phyloP scores from a whole-genome alignment of 2,329 filamentous ascomycete genomes.

The Aspergillus sp. region DNA sequence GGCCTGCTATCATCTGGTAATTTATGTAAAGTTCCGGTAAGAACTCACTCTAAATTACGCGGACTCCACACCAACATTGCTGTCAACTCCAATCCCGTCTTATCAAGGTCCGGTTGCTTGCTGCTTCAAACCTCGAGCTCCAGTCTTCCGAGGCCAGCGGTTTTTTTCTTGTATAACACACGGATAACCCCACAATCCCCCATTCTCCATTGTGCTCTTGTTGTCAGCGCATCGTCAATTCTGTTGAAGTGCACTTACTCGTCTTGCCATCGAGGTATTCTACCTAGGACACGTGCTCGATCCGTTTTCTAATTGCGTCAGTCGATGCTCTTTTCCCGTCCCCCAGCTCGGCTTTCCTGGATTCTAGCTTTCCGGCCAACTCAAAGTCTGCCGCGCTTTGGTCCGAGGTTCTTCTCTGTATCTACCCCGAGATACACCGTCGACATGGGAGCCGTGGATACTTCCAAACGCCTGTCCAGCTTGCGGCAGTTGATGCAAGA shows the following conservation, averaged over 20 bases:
- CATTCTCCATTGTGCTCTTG: neutral
- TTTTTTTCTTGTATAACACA: neutral
- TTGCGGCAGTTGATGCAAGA: slow-evolving; percentile 85
- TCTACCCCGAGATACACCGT: slow-evolving; percentile 36
- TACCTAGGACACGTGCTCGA: slow-evolving; percentile 19
- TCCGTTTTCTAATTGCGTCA: slow-evolving; percentile 7
- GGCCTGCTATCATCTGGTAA: neutral
- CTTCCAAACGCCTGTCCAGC: slow-evolving; percentile 69
- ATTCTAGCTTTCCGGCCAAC: slow-evolving; percentile 29
- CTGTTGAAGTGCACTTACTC: slow-evolving; percentile 9
- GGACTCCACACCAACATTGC: neutral
- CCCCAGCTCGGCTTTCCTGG: slow-evolving; percentile 30
- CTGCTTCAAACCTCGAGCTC: neutral
- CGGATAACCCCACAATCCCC: neutral
- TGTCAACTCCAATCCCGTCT: neutral
- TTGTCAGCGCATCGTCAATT: slow-evolving; percentile 5
- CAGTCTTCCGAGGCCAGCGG: neutral
- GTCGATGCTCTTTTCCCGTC: slow-evolving; percentile 38
- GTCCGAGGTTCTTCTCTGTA: slow-evolving; percentile 39
- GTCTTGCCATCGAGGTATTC: slow-evolving; percentile 12
- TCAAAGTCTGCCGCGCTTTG: slow-evolving; percentile 24
- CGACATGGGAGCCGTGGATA: slow-evolving; percentile 78
- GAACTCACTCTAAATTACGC: neutral
- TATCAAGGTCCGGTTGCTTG: neutral
- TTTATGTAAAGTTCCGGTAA: neutral